These are phyloP conservation scores for Purpureocillium takamizusanense DNA, from an alignment of 2,329 filamentous ascomycete genomes.

Conservation along the genomic window DNA sequence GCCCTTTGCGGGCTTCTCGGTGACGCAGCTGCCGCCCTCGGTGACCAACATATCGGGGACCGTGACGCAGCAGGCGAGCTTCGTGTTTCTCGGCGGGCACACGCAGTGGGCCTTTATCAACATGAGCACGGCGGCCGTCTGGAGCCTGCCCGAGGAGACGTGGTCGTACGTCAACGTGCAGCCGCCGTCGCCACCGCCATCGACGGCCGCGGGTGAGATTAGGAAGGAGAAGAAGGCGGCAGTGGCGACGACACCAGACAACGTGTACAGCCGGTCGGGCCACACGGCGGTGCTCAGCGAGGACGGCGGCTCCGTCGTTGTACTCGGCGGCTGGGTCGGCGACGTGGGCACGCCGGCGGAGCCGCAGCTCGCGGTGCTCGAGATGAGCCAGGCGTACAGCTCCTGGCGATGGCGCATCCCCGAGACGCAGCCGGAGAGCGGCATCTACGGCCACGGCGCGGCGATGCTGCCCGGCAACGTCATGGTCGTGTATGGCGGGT, in stretches of 20 bases:
- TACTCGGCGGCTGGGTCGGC: constrained; percentile 91
- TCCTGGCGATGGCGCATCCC: constrained; percentile 67
- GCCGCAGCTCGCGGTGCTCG: constrained; percentile 71
- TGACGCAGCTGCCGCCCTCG: constrained; percentile 65
- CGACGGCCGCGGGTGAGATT: no score
- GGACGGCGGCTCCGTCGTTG: constrained; percentile 67
- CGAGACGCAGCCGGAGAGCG: constrained; percentile 32
- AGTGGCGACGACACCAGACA: constrained; percentile 1
- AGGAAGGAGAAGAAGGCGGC: neutral
- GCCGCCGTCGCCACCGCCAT: no score
- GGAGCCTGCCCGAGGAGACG: constrained; percentile 74
- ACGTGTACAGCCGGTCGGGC: constrained; percentile 73
- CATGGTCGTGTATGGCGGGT: constrained; percentile 59
- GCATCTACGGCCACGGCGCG: constrained; percentile 56
- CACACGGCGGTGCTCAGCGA: constrained; percentile 76
- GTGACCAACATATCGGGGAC: constrained; percentile 58
- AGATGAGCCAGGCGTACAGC: constrained; percentile 67
- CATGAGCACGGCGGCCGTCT: constrained; percentile 84
- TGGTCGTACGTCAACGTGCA: constrained; percentile 76
- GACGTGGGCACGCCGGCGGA: constrained; percentile 65
- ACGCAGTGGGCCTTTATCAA: constrained; percentile 80
- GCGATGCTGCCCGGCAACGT: constrained; percentile 56
- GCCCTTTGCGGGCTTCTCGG: constrained; percentile 77
- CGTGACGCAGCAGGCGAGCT: constrained; percentile 65
- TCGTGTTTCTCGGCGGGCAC: constrained; percentile 78